Conservation (phyloP, 306 rosid genomes). For the Abrus precatorius region DNA sequence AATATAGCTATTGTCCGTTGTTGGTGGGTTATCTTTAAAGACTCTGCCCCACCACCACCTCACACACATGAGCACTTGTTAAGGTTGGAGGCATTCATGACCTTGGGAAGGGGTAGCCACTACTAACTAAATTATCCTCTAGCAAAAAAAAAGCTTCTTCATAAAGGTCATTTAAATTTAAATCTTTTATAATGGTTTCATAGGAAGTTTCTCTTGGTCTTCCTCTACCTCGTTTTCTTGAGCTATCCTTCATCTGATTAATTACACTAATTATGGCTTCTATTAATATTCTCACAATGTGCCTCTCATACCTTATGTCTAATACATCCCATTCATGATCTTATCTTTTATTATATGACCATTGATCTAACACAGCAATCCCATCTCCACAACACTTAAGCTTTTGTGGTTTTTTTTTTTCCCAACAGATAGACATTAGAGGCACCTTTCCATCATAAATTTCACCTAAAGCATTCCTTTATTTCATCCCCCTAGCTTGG, state of each 20-base stretch:
- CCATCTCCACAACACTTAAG: no score
- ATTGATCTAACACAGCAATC: neutral
- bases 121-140: neutral
- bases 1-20: neutral
- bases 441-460: neutral
- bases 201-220: neutral
- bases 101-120: neutral
- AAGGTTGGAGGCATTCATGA: neutral
- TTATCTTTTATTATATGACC: constrained; percentile 5
- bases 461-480: neutral
- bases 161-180: neutral
- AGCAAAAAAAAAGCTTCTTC: neutral
- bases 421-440: neutral
- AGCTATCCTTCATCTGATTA: neutral
- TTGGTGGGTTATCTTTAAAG: neutral
- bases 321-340: constrained; percentile 2
- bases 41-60: neutral
- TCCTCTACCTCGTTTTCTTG: neutral
- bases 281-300: neutral
- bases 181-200: constrained; percentile 1
- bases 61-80: neutral
- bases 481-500: neutral
- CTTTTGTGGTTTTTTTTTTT: neutral
- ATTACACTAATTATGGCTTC: neutral
- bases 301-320: neutral